Percentiles rank a stretch among this genome's conserved stretches.
phyloP scores from a whole-genome alignment of 1,284 basidiomycete species.

The Cutaneotrichosporon cavernicola region DNA sequence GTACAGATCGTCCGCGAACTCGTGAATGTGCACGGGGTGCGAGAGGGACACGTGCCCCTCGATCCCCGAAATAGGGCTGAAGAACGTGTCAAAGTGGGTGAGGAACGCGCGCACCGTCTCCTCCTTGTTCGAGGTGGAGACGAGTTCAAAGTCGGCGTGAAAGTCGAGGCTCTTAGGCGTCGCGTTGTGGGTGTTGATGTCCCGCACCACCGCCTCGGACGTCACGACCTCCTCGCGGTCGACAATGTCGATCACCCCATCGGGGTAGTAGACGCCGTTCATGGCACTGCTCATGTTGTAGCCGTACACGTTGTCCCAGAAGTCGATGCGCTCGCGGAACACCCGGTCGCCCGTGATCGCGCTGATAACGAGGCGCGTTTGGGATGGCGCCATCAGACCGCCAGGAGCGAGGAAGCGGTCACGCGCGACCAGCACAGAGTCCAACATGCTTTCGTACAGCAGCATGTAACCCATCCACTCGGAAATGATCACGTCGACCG shows the following conservation, averaged over 20 bases:
- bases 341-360: slow-evolving; percentile 74
- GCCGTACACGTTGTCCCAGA: slow-evolving; percentile 90
- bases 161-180: slow-evolving; percentile 74
- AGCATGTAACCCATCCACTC: slow-evolving; percentile 97
- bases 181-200: slow-evolving; percentile 68
- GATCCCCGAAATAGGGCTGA: slow-evolving; percentile 61
- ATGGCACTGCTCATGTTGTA: slow-evolving; percentile 76
- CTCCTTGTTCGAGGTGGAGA: slow-evolving; percentile 61
- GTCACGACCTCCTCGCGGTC: slow-evolving; percentile 69
- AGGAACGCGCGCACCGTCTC: slow-evolving; percentile 76
- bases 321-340: slow-evolving; percentile 74
- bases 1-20: slow-evolving; percentile 39
- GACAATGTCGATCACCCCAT: slow-evolving; percentile 79
- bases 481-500: slow-evolving; percentile 88
- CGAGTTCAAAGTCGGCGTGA: slow-evolving; percentile 68
- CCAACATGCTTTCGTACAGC: slow-evolving; percentile 95
- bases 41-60: slow-evolving; percentile 56
- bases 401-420: slow-evolving; percentile 58
- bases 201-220: slow-evolving; percentile 63
- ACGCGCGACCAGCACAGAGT: slow-evolving; percentile 69
- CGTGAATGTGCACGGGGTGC: slow-evolving; percentile 38
- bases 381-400: slow-evolving; percentile 89
- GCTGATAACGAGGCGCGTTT: slow-evolving; percentile 79
- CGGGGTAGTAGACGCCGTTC: slow-evolving; percentile 64
- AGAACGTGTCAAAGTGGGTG: slow-evolving; percentile 94